Evolutionary conservation across 2,329 filamentous ascomycete genomes (phyloP), one percentile per base, ranked within the genome.

Genomic region (Fusarium sp.): DNA sequence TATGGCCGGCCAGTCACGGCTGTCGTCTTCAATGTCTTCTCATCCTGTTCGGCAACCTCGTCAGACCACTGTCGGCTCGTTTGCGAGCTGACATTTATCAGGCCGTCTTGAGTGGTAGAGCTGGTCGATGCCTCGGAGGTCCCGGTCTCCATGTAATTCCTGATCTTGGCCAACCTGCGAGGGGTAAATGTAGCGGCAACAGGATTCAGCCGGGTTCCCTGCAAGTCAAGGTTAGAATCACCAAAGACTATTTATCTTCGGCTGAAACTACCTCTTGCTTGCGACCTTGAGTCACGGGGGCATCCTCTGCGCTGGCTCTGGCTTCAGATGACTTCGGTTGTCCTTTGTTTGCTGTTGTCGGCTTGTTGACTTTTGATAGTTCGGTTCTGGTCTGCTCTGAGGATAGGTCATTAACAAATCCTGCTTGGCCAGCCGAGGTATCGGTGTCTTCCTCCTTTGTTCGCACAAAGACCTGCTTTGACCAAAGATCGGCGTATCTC

Each of bases 401-500:
- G 22, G 79, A 82, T 56, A 84, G 59, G 67, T 83, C 81, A 48
- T 84, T 83, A 53, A 82, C 76, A 48, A 82, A 68, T 56, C 75
- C 77, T 44, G 70, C 68, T 65, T 78, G 72, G 20, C 72, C 70
- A 57, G 59, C 39, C 24, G 71, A 77, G n/a, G 44, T 53, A 18
- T 72, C 61, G 47, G 80, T 73, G 47, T 73, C 68, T 54, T 76
- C 70, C 38, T 86, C 85, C 67, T 86, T 87, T 2, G 86, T 81
- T 65, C 85, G 86, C 44, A 87, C 79, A 74, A 89, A 89, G 24
- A 88, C 83, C 75, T 92, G 90, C 75, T 90, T 90, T 7, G 87
- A 88, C 91, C 91, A 93, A 36, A 93, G 81, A 58, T 89, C 87
- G 30, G 87, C 86, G 73, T 92, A 93, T 81, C 88, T 87, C 6